Evolutionary conservation across 2,329 filamentous ascomycete species (phyloP).

Genomic region (Helicocarpus griseus): DNA sequence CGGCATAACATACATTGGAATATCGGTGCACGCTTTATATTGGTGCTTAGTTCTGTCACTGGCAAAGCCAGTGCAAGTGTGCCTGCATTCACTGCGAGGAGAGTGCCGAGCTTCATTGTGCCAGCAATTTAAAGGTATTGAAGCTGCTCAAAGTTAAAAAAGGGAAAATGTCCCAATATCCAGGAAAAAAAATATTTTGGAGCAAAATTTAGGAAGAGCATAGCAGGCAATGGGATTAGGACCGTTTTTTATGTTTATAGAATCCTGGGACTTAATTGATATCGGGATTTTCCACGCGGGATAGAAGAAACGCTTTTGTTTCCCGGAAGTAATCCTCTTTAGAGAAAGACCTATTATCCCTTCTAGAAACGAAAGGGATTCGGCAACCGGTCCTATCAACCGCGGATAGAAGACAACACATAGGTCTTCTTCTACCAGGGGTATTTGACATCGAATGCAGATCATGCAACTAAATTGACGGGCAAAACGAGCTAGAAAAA

Average conservation of each 20-base stretch:
- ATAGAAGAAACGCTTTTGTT: neutral
- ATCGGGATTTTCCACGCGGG: too few species aligned
- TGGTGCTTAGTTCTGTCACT: neutral
- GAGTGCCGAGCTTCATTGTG: neutral
- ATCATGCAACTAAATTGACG: neutral
- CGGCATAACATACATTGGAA: neutral
- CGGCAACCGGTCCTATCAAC: neutral
- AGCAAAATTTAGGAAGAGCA: too few species aligned
- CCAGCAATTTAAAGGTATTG: neutral
- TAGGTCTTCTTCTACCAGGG: neutral
- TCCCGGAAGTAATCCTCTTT: neutral
- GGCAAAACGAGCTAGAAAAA: too few species aligned
- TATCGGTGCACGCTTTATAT: neutral
- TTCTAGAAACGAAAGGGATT: neutral
- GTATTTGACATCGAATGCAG: neutral
- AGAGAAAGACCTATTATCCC: neutral
- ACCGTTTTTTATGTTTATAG: too few species aligned
- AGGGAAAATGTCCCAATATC: too few species aligned
- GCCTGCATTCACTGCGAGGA: neutral
- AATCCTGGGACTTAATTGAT: too few species aligned
- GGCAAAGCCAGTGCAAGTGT: neutral
- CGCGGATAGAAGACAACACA: neutral
- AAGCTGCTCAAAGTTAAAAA: too few species aligned
- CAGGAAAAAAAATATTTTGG: neutral
- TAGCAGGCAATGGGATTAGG: too few species aligned